These are phyloP conservation scores for Tuber aestivum DNA, from an alignment of 495 filamentous ascomycete genomes.

Conservation along the genomic window DNA sequence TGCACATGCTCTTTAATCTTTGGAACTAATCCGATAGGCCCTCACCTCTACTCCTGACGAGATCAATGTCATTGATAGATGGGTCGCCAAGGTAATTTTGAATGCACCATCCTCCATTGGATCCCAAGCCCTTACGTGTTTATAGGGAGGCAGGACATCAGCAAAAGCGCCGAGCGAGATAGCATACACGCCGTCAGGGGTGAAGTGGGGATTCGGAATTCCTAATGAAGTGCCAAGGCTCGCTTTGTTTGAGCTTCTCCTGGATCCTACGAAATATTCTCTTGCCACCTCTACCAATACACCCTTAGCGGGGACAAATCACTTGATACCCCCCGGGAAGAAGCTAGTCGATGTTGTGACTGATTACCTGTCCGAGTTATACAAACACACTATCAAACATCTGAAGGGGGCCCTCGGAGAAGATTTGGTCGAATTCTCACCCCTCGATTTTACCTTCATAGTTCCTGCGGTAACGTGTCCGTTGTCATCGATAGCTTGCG, in stretches of 20 bases:
- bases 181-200: conserved; percentile 22
- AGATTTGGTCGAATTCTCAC: conserved; percentile 32
- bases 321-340: conserved; percentile 27
- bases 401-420: conserved; percentile 45
- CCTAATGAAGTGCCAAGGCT: conserved; percentile 24
- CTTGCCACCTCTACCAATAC: conserved; percentile 12
- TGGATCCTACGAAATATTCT: conserved; percentile 40
- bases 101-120: neutral
- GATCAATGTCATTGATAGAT: conserved; percentile 28
- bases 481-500: too few species aligned
- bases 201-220: conserved; percentile 48
- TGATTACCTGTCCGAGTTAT: conserved; percentile 48
- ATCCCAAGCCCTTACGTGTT: neutral
- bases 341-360: conserved; percentile 42
- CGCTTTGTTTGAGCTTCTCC: conserved; percentile 46
- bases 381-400: conserved; percentile 45
- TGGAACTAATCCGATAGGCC: conserved; percentile 16
- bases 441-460: conserved; percentile 49
- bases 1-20: conserved; percentile 16
- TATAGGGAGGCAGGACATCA: conserved; percentile 12
- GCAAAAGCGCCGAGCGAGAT: conserved; percentile 30
- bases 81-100: conserved; percentile 22
- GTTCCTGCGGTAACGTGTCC: conserved; percentile 48
- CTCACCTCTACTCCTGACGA: conserved; percentile 22
- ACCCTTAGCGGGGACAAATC: conserved; percentile 22